These are phyloP conservation scores for Erigeron canadensis DNA, from an alignment of 129 eudicot species.

Conservation along the genomic window DNA sequence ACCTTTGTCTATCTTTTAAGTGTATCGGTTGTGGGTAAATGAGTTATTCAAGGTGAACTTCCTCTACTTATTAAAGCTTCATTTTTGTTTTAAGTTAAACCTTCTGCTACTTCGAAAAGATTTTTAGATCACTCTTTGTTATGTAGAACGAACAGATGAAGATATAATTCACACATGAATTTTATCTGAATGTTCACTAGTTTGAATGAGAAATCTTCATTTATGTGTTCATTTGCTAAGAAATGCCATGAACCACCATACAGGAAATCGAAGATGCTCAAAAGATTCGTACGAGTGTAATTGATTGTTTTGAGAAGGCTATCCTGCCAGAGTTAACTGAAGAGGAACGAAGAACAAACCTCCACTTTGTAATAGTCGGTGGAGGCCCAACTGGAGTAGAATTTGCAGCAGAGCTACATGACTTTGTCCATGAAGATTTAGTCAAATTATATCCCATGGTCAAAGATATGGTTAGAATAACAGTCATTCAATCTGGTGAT, in stretches of 20 bases:
- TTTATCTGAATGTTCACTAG: not conserved
- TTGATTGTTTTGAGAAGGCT: constrained; percentile 90
- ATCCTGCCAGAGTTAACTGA: constrained; percentile 78
- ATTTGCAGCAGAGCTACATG: constrained; percentile 93
- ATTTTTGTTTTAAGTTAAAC: not conserved
- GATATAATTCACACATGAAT: not conserved
- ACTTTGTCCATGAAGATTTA: constrained; percentile 73
- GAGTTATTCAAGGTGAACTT: not conserved
- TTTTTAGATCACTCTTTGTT: not conserved
- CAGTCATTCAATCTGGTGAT: constrained; percentile 83
- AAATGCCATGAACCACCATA: constrained; percentile 6
- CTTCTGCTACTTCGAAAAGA: not conserved
- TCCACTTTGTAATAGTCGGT: constrained; percentile 91
- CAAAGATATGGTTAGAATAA: constrained; percentile 59
- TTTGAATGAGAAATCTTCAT: too few relatives aligned
- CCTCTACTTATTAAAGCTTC: not conserved
- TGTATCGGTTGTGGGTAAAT: not conserved
- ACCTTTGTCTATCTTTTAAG: not conserved
- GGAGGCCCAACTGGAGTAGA: constrained; percentile 97
- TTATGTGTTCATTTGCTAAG: constrained; percentile 2
- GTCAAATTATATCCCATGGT: constrained; percentile 70
- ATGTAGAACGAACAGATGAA: not conserved
- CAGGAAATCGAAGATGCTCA: constrained; percentile 99
- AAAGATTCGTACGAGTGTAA: constrained; percentile 73
- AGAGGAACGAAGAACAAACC: constrained; percentile 71